These are phyloP conservation scores for Populus hybrid DNA, from an alignment of 441 rosid species.

Conservation along the genomic window DNA sequence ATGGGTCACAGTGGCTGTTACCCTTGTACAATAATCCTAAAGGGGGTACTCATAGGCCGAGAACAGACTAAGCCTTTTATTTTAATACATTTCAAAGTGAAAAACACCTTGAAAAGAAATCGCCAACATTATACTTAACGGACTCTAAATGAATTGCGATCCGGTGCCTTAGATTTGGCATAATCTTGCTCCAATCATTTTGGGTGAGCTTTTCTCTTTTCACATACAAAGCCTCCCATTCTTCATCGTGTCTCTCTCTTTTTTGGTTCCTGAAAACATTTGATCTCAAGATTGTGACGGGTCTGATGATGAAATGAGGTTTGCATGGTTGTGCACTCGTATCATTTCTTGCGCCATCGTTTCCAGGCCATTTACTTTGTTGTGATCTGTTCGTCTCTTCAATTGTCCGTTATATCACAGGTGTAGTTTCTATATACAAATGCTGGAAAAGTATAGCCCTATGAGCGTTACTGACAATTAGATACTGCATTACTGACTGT, in stretches of 20 bases:
- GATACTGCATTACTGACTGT: neutral
- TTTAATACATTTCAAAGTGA: too few relatives aligned
- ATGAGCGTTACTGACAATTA: neutral
- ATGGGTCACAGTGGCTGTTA: constrained; percentile 63
- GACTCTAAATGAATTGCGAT: constrained; percentile 3
- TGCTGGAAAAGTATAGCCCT: neutral
- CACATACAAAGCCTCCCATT: constrained; percentile 26
- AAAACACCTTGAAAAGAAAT: too few relatives aligned
- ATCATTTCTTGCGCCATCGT: constrained; percentile 21
- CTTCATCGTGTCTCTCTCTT: neutral
- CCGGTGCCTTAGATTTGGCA: constrained; percentile 6
- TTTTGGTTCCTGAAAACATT: neutral
- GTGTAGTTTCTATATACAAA: constrained; percentile 3
- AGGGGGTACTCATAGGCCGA: constrained; percentile 55
- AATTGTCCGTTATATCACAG: neutral
- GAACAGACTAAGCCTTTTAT: constrained; percentile 51
- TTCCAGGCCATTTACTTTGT: constrained; percentile 20
- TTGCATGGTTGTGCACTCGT: neutral
- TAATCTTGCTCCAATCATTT: constrained; percentile 6
- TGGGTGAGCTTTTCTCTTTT: constrained; percentile 33
- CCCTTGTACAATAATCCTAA: constrained; percentile 63
- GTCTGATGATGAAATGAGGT: constrained; percentile 18
- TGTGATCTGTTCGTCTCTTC: constrained; percentile 22
- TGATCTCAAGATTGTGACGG: constrained; percentile 11
- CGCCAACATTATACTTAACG: too few relatives aligned